These are phyloP conservation scores for Actinomucor elegans DNA, from an alignment of 371 early-diverging fungal genomes.

Conservation along the genomic window DNA sequence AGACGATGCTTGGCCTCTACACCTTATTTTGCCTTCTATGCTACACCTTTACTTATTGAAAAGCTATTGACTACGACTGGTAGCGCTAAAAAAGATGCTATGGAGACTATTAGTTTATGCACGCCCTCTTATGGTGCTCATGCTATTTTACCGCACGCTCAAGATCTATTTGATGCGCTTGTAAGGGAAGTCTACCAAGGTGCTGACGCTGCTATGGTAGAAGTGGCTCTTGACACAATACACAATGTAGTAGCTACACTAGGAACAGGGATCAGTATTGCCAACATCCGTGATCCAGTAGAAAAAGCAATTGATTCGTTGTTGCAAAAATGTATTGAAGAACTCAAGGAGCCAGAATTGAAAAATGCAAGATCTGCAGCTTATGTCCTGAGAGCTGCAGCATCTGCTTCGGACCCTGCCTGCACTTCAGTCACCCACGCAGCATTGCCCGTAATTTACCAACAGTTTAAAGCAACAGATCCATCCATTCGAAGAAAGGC, in stretches of 20 bases:
- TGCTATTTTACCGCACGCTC: slow-evolving; percentile 58
- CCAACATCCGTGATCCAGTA: slow-evolving; percentile 49
- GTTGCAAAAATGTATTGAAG: slow-evolving; percentile 58
- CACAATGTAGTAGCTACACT: slow-evolving; percentile 63
- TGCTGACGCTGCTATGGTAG: slow-evolving; percentile 63
- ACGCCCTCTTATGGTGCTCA: slow-evolving; percentile 71
- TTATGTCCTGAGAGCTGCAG: slow-evolving; percentile 59
- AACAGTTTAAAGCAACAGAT: slow-evolving; percentile 41
- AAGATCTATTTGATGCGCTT: slow-evolving; percentile 64
- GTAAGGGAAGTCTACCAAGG: slow-evolving; percentile 65
- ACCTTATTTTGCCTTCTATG: slow-evolving; percentile 70
- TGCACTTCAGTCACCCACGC: slow-evolving; percentile 58
- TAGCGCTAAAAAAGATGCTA: slow-evolving; percentile 67
- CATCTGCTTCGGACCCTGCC: slow-evolving; percentile 69
- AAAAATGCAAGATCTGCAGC: slow-evolving; percentile 68
- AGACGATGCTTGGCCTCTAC: slow-evolving; percentile 69
- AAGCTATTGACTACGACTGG: slow-evolving; percentile 77
- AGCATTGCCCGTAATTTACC: slow-evolving; percentile 48
- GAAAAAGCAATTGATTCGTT: slow-evolving; percentile 62
- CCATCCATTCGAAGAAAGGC: slow-evolving; percentile 55
- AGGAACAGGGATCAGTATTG: slow-evolving; percentile 51
- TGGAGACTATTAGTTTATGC: slow-evolving; percentile 71
- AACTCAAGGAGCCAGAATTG: slow-evolving; percentile 64
- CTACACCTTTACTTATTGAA: slow-evolving; percentile 79
- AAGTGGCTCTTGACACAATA: slow-evolving; percentile 56